A percentile compares a stretch with the other conserved stretches of the same genome.
phyloP scores from a whole-genome alignment of 371 early-diverging fungal species.

The Batkoa obscura region DNA sequence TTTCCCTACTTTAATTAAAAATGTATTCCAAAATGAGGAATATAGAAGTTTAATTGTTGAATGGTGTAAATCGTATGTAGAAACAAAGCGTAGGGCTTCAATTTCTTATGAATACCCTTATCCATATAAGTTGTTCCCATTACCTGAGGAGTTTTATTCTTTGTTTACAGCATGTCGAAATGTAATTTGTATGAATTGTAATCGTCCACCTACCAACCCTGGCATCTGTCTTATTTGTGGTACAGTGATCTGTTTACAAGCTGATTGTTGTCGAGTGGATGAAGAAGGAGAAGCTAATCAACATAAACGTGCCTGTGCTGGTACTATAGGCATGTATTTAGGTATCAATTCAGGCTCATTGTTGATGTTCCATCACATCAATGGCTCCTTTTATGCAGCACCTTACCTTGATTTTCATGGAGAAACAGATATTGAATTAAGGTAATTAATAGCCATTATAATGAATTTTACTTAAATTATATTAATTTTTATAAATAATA shows the following conservation, averaged over 20 bases:
- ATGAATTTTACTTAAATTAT: neutral
- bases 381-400: conserved; percentile 72
- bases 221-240: conserved; percentile 89
- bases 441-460: conserved; percentile 18
- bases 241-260: conserved; percentile 71
- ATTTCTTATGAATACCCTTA: neutral
- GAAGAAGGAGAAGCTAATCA: conserved; percentile 25
- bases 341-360: conserved; percentile 66
- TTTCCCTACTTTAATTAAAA: neutral
- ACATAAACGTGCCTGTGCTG: conserved; percentile 35
- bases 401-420: conserved; percentile 92
- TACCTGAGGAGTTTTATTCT: conserved; percentile 61
- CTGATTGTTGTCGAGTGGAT: conserved; percentile 63
- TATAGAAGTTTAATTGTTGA: neutral
- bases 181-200: conserved; percentile 63
- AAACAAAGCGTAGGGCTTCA: neutral
- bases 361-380: conserved; percentile 55
- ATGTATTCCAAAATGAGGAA: neutral
- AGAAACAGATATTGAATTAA: conserved; percentile 71
- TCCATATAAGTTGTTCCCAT: conserved; percentile 39
- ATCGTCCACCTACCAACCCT: conserved; percentile 63
- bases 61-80: neutral
- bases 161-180: conserved; percentile 67
- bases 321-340: conserved; percentile 68
- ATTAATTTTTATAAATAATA: conserved; percentile 4